Conservation (phyloP, 192 early-diverging fungal genomes). For the Coemansia sp. region DNA sequence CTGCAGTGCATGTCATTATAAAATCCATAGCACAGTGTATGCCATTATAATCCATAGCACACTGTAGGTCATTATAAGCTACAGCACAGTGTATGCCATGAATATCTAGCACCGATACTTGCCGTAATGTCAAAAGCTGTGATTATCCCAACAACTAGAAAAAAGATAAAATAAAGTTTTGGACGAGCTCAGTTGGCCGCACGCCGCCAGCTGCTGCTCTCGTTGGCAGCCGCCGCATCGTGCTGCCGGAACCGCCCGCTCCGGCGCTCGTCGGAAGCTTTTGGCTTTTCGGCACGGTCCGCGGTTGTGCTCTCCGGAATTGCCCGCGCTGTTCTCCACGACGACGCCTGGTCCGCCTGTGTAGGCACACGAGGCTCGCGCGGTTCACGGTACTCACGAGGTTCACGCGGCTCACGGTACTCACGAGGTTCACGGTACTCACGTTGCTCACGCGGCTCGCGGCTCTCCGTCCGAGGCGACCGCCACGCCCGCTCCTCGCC, state of each 20-base stretch:
- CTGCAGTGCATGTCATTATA: no score
- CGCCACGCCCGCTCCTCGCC: constrained; percentile 18
- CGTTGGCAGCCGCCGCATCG: not conserved
- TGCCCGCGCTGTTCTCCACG: constrained; percentile 20
- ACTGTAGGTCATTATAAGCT: no score
- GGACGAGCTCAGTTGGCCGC: not conserved
- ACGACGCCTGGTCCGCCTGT: constrained; percentile 17
- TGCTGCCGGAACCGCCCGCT: not conserved
- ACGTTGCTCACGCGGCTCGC: constrained; percentile 20
- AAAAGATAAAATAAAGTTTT: not conserved
- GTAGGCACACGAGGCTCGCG: constrained; percentile 27
- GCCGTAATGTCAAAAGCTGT: no score
- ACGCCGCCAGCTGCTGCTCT: not conserved
- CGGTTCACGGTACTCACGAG: constrained; percentile 19
- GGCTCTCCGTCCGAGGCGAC: constrained; percentile 9
- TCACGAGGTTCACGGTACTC: constrained; percentile 17
- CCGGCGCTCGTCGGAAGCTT: not conserved
- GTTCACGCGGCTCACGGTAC: constrained; percentile 17
- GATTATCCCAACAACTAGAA: not conserved
- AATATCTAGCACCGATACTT: no score
- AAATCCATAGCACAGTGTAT: no score
- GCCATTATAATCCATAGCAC: no score
- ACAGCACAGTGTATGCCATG: no score
- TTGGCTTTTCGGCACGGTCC: constrained; percentile 1
- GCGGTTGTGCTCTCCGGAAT: not conserved